Percentiles rank a stretch among this genome's conserved stretches.
These are phyloP conservation scores for Sphaerulina populicola DNA, from an alignment of 2,329 filamentous ascomycete species.

Conservation along the genomic window DNA sequence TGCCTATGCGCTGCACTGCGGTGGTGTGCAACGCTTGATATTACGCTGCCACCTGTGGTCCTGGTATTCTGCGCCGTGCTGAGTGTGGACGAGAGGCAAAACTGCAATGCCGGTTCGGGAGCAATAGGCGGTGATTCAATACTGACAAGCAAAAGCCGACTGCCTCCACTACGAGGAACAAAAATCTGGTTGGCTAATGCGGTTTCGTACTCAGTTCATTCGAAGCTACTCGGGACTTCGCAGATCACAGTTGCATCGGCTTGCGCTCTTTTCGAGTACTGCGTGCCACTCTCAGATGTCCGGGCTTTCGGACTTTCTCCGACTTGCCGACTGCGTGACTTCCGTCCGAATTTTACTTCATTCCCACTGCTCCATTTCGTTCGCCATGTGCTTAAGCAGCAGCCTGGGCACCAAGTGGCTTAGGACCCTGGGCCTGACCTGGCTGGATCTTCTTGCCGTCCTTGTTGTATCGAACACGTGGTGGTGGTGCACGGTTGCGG, in stretches of 20 bases:
- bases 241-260: background rate
- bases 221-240: conserved; percentile 20
- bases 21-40: too few species aligned
- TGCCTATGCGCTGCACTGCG: background rate
- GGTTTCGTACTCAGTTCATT: conserved; percentile 17
- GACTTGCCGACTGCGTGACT: conserved; percentile 1
- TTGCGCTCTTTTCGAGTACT: background rate
- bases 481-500: conserved; percentile 97
- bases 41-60: too few species aligned
- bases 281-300: background rate
- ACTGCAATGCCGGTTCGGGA: too few species aligned
- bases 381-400: conserved; percentile 3
- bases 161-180: too few species aligned
- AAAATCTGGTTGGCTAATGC: background rate
- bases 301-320: conserved; percentile 1
- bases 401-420: conserved; percentile 35
- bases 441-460: conserved; percentile 99
- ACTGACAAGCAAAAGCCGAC: too few species aligned
- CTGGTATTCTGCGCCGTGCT: too few species aligned
- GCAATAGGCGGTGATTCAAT: too few species aligned
- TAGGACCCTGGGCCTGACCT: conserved; percentile 62
- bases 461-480: conserved; percentile 99
- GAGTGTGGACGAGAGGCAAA: too few species aligned
- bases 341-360: conserved; percentile 6
- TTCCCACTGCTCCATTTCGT: conserved; percentile 2